phyloP scores from a whole-genome alignment of 2,329 filamentous ascomycete genomes.

The Nigrospora sphaerica region DNA sequence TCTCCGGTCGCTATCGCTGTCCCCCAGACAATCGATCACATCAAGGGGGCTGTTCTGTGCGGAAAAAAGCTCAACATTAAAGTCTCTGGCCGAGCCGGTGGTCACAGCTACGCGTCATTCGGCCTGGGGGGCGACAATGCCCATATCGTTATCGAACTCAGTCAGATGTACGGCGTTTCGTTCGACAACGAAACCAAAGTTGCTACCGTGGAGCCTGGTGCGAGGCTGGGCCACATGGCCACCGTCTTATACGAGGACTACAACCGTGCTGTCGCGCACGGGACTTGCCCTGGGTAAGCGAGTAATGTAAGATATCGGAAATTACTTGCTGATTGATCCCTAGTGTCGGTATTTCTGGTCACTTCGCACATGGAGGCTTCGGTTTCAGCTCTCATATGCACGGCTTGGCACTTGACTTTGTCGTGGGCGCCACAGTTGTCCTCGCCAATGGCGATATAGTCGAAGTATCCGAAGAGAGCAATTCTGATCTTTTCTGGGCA shows the following conservation, averaged over 20 bases:
- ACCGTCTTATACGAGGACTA: slow-evolving; percentile 20
- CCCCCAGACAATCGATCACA: slow-evolving; percentile 31
- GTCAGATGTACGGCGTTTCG: slow-evolving; percentile 31
- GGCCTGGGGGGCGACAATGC: slow-evolving; percentile 37
- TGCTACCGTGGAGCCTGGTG: slow-evolving; percentile 33
- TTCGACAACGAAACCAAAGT: slow-evolving; percentile 28
- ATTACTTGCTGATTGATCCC: slow-evolving; percentile 9
- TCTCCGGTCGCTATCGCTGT: slow-evolving; percentile 31
- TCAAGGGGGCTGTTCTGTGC: slow-evolving; percentile 34
- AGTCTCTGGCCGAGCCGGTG: slow-evolving; percentile 37
- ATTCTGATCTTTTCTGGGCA: slow-evolving; percentile 15
- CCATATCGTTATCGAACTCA: slow-evolving; percentile 35
- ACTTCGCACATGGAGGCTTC: slow-evolving; percentile 28
- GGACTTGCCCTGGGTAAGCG: slow-evolving; percentile 28
- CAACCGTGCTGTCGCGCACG: slow-evolving; percentile 26
- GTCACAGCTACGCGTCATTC: slow-evolving; percentile 41
- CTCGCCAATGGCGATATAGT: slow-evolving; percentile 22
- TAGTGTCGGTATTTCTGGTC: slow-evolving; percentile 28
- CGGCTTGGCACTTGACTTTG: slow-evolving; percentile 27
- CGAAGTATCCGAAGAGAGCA: slow-evolving; percentile 14
- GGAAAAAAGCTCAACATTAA: slow-evolving; percentile 29
- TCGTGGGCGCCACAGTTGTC: slow-evolving; percentile 24
- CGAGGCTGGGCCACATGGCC: slow-evolving; percentile 32
- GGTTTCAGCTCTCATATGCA: slow-evolving; percentile 32
- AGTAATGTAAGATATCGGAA: slow-evolving; percentile 17